Percentiles rank a stretch among this genome's conserved stretches.
phyloP scores from a whole-genome alignment of 1,139 yeast genomes.

The Pichia cactophila region DNA sequence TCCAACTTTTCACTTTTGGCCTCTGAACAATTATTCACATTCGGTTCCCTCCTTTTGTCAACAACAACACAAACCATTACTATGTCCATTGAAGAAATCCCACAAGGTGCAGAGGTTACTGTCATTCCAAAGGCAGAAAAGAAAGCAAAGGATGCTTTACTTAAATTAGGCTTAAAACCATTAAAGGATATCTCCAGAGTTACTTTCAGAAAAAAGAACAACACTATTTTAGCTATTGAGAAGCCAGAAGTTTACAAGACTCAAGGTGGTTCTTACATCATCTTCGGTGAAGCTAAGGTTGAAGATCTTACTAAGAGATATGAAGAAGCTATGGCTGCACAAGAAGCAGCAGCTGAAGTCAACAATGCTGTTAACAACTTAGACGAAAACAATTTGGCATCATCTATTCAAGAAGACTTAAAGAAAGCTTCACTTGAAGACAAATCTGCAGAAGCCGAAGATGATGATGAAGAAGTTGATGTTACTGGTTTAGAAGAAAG shows the following conservation, averaged over 20 bases:
- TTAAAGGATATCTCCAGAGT: constrained; percentile 92
- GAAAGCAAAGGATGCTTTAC: constrained; percentile 89
- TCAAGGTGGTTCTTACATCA: constrained; percentile 90
- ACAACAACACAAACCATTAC: background rate
- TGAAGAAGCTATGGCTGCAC: constrained; percentile 68
- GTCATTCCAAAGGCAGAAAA: constrained; percentile 86
- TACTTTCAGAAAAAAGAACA: constrained; percentile 91
- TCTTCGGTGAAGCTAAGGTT: constrained; percentile 96
- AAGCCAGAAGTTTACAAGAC: constrained; percentile 93
- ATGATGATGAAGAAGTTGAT: constrained; percentile 63
- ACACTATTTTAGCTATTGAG: constrained; percentile 88
- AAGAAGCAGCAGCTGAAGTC: constrained; percentile 46
- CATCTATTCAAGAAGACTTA: constrained; percentile 84
- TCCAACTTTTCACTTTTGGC: background rate
- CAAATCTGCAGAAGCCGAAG: constrained; percentile 37
- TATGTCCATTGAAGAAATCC: constrained; percentile 38
- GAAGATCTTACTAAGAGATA: constrained; percentile 82
- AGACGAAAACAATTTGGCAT: constrained; percentile 51
- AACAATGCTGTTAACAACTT: constrained; percentile 25
- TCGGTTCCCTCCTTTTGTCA: background rate
- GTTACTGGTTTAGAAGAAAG: constrained; percentile 73
- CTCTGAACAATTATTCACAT: background rate
- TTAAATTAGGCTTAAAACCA: constrained; percentile 86
- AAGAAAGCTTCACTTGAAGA: constrained; percentile 56
- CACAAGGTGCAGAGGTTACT: constrained; percentile 83